Conservation (phyloP, 495 filamentous ascomycete species). For the Hypoxylon lienhwacheense region DNA sequence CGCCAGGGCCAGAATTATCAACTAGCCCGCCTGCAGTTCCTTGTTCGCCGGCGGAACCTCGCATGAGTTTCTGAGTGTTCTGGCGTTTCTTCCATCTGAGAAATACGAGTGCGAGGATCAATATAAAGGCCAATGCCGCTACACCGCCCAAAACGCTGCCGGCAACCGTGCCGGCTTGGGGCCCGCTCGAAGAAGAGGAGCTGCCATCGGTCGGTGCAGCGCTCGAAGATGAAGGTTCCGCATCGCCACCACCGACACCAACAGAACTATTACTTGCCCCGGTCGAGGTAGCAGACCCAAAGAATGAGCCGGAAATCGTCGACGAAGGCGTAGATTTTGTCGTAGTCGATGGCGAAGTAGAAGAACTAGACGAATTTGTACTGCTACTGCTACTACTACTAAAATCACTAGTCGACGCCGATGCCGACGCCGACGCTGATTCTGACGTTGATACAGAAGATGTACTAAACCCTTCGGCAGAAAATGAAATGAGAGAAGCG, state of each 20-base stretch:
- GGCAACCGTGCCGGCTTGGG: constrained; percentile 49
- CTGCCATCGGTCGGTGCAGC: constrained; percentile 17
- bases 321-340: constrained; percentile 12
- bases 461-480: constrained; percentile 21
- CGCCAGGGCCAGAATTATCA: constrained; percentile 28
- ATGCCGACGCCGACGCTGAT: too few relatives aligned
- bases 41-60: constrained; percentile 35
- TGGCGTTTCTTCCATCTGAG: constrained; percentile 59
- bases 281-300: constrained; percentile 9
- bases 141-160: constrained; percentile 69
- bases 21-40: constrained; percentile 35
- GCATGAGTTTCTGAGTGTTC: constrained; percentile 39
- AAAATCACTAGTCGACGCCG: constrained; percentile 24
- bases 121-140: constrained; percentile 61
- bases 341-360: constrained; percentile 14
- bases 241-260: constrained; percentile 24
- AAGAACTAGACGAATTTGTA: constrained; percentile 23
- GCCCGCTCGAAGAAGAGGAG: constrained; percentile 21
- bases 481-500: constrained; percentile 35
- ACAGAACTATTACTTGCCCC: constrained; percentile 1
- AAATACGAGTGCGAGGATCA: constrained; percentile 57
- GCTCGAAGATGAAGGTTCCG: constrained; percentile 22
- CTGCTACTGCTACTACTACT: too few relatives aligned
- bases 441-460: too few relatives aligned
- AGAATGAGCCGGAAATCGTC: constrained; percentile 6